phyloP scores from a whole-genome alignment of 2,329 filamentous ascomycete genomes.

The Pseudocercospora vitis region DNA sequence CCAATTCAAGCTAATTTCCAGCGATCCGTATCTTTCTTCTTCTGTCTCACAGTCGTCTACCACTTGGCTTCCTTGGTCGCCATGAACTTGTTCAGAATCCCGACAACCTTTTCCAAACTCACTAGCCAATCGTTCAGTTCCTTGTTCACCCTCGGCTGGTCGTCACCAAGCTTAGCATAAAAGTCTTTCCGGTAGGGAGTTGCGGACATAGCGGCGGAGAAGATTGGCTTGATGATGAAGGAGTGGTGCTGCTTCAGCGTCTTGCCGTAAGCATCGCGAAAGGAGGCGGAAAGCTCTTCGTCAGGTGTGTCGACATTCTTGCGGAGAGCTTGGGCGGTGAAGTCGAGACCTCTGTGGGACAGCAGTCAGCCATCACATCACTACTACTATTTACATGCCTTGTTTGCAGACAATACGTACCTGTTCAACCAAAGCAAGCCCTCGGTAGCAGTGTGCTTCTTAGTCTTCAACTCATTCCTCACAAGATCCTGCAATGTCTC shows the following conservation, averaged over 20 bases:
- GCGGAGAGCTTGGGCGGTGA: conserved; percentile 81
- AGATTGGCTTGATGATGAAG: conserved; percentile 87
- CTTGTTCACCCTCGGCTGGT: conserved; percentile 60
- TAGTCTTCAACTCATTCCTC: conserved; percentile 81
- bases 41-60: conserved; percentile 25
- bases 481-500: conserved; percentile 81
- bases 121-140: conserved; percentile 71
- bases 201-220: conserved; percentile 88
- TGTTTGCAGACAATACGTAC: too few relatives aligned
- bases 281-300: conserved; percentile 81
- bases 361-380: too few relatives aligned
- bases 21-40: neutral
- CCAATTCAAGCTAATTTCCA: neutral
- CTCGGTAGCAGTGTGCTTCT: conserved; percentile 85
- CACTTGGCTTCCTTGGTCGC: conserved; percentile 51
- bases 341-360: conserved; percentile 87
- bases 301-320: conserved; percentile 67
- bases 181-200: conserved; percentile 94
- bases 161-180: conserved; percentile 77
- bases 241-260: conserved; percentile 92
- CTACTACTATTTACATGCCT: too few relatives aligned
- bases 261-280: conserved; percentile 77
- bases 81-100: conserved; percentile 69
- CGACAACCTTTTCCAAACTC: conserved; percentile 74
- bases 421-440: conserved; percentile 88